Base-by-base conservation (phyloP, 306 rosid species). In the Gastrolobium bilobum region DNA sequence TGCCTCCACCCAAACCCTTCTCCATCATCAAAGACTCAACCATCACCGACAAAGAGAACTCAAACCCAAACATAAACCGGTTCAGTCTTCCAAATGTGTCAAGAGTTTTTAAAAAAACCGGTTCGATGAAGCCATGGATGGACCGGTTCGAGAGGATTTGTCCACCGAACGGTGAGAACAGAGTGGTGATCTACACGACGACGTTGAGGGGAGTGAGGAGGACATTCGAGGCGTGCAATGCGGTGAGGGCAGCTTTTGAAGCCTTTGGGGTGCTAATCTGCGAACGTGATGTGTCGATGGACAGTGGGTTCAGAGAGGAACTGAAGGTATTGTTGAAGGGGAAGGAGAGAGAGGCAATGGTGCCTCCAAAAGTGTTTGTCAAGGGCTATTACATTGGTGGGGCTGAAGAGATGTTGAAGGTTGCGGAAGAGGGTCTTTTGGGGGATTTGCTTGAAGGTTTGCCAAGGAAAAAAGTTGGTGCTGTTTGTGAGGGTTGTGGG, bases 251-350 rank as follows among this genome's bases (percentile, higher is more conserved):
- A 0, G 97, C 90, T 0, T 73, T 94, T 0, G 91, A 92, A 14
- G 86, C 85, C 6, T 61, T 82, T 5, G 97, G 97, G 0, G 82
- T 90, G 13, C 35, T 75, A 51, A 68, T 94, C 75, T 86, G 89
- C 79, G 98, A 94, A 89, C 87, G 97, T 1, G 98, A 94, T 60
- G 91, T 94, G 38, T 94, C 97, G 0, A 94, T 94, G 98, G 92
- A 94, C 54, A 82, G 89, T 0, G 94, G 97, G 1, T 92, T 94
- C 40, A 80, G 76, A 11, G 94, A 92, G 51, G 97, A 94, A 76
- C 44, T 94, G 2, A 80, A 76, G 50, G 87, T 73, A 0, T 63
- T 92, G 65, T 30, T 89, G 78, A 82, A 69, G 47, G 93, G 83
- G 82, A 85, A 82, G 42, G 89, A 50, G 37, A 78, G 9, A 59